Conservation (phyloP, 805 yeast species). For the Barnettozyma sucrosica region DNA sequence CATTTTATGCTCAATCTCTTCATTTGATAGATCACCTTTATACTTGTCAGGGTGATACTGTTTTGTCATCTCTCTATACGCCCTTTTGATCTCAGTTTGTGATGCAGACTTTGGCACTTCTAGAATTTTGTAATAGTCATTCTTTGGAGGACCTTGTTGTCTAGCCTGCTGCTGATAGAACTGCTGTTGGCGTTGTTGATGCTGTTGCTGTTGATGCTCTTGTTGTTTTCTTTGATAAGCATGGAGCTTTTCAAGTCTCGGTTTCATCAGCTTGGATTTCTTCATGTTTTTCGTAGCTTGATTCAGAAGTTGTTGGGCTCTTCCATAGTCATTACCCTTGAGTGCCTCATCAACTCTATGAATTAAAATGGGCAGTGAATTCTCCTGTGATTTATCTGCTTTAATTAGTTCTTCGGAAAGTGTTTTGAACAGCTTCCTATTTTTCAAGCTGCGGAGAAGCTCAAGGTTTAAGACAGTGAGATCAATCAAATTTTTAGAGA, state of each 20-base stretch:
- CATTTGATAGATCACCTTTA: conserved; percentile 58
- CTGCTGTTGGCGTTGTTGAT: conserved; percentile 34
- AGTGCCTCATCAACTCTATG: conserved; percentile 33
- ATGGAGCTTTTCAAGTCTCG: conserved; percentile 28
- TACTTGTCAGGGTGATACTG: conserved; percentile 92
- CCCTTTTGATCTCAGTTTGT: conserved; percentile 67
- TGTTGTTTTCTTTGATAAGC: conserved; percentile 29
- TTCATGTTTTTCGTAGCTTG: conserved; percentile 35
- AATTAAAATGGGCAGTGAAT: conserved; percentile 35
- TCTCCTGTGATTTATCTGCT: conserved; percentile 15
- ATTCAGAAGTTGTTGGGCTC: conserved; percentile 36
- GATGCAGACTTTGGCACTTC: conserved; percentile 65
- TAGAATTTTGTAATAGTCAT: conserved; percentile 76
- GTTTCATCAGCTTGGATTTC: conserved; percentile 26
- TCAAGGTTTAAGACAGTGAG: conserved; percentile 32
- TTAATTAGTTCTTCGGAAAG: conserved; percentile 24
- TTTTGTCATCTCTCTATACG: conserved; percentile 71
- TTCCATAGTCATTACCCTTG: conserved; percentile 28
- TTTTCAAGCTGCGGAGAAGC: conserved; percentile 35
- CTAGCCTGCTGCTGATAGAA: conserved; percentile 31
- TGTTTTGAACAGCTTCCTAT: conserved; percentile 23
- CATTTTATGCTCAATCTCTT: conserved; percentile 76
- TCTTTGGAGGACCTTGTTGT: conserved; percentile 31
- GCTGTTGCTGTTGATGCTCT: conserved; percentile 43
- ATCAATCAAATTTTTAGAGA: conserved; percentile 21